Evolutionary conservation across 2,329 filamentous ascomycete species (phyloP).

Genomic region (Sarocladium brachiariae): DNA sequence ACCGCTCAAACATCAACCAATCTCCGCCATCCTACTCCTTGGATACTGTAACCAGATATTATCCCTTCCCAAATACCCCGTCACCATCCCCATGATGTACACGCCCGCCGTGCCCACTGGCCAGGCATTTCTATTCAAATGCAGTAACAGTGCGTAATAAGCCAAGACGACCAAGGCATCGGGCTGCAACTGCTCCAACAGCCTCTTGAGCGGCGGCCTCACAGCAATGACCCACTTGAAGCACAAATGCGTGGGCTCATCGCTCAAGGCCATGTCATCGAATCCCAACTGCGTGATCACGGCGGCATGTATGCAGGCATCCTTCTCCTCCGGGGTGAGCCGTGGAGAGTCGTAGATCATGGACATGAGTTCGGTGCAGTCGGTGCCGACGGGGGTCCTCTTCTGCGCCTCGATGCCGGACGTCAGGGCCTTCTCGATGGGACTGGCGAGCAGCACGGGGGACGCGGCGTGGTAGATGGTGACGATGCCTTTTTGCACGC

Average conservation of each 20-base stretch:
- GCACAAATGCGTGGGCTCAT: conserved; percentile 1
- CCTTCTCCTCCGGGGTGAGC: not conserved
- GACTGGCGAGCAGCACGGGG: not conserved
- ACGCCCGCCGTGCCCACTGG: conserved; percentile 28
- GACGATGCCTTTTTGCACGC: conserved; percentile 18
- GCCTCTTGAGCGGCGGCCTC: conserved; percentile 25
- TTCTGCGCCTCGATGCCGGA: not conserved
- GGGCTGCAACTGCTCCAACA: conserved; percentile 26
- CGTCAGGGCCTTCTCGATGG: not conserved
- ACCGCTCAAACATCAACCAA: no score
- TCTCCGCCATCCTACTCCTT: conserved; percentile 1
- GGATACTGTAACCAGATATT: conserved; percentile 22
- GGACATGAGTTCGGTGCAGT: not conserved
- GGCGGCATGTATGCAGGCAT: not conserved
- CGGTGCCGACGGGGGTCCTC: not conserved
- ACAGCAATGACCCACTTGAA: conserved; percentile 23
- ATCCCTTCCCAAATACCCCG: conserved; percentile 18
- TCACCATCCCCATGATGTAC: conserved; percentile 24
- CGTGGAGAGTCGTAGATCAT: not conserved
- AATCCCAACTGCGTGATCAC: not conserved
- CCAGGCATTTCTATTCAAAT: conserved; percentile 33
- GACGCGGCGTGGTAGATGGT: conserved; percentile 12
- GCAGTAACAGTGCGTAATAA: conserved; percentile 41
- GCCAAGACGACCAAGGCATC: conserved; percentile 40
- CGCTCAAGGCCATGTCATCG: not conserved